phyloP scores from a whole-genome alignment of 78 protist genomes.

The Dictyostelium citrinum region DNA sequence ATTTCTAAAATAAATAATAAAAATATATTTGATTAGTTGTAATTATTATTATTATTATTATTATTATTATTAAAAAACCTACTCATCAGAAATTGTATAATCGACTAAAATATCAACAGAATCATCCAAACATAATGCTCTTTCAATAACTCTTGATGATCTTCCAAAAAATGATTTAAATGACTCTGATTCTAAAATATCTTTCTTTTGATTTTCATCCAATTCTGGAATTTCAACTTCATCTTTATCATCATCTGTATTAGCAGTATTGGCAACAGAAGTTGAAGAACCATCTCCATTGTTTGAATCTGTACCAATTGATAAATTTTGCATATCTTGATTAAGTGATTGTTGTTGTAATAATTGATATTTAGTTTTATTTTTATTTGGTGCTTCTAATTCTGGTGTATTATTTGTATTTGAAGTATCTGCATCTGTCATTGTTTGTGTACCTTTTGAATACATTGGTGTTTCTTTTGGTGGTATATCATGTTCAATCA shows the following conservation, averaged over 20 bases:
- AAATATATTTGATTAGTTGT: not conserved
- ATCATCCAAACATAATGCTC: slow-evolving; percentile 73
- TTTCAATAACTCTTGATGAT: slow-evolving; percentile 77
- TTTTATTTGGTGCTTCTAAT: slow-evolving; percentile 41
- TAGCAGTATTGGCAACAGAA: not conserved
- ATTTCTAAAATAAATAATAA: not conserved
- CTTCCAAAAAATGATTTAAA: slow-evolving; percentile 73
- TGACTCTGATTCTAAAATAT: slow-evolving; percentile 20
- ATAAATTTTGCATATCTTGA: not conserved
- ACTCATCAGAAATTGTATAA: slow-evolving; percentile 60
- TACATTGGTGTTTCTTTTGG: slow-evolving; percentile 46
- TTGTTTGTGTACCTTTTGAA: slow-evolving; percentile 46
- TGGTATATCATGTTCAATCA: slow-evolving; percentile 41
- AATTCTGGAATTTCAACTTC: slow-evolving; percentile 28
- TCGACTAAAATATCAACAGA: slow-evolving; percentile 76
- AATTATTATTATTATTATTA: not conserved
- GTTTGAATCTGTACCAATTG: not conserved
- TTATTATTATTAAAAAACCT: not conserved
- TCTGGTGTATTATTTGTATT: not conserved
- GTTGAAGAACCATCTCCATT: not conserved
- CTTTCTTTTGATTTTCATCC: slow-evolving; percentile 23
- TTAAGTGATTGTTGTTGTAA: not conserved
- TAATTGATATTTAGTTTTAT: slow-evolving; percentile 48
- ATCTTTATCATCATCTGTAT: not conserved
- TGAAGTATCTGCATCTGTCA: not conserved